Percentiles rank a stretch among this genome's conserved stretches.
phyloP scores from a whole-genome alignment of 2,329 filamentous ascomycete genomes.

The Curvularia lunata region DNA sequence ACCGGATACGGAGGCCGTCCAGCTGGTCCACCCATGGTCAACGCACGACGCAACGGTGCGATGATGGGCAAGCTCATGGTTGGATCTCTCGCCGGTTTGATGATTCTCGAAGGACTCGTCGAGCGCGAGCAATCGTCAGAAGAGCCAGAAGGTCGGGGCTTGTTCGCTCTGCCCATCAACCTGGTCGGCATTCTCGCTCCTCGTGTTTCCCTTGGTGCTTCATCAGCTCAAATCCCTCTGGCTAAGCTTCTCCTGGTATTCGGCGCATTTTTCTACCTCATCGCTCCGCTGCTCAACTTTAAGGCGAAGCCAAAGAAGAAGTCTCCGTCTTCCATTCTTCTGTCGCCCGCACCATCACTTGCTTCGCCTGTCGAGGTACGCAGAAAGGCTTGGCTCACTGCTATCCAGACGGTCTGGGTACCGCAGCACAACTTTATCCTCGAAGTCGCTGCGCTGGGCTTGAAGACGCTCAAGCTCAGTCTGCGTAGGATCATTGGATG shows the following conservation, averaged over 20 bases:
- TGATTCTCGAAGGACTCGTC: conserved; percentile 85
- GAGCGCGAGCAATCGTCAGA: conserved; percentile 63
- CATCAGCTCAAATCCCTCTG: conserved; percentile 51
- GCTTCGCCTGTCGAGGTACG: conserved; percentile 85
- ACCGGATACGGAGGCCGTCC: conserved; percentile 38
- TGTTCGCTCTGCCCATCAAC: conserved; percentile 53
- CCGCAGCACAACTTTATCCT: conserved; percentile 85
- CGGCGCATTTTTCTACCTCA: conserved; percentile 62
- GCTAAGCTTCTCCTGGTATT: conserved; percentile 60
- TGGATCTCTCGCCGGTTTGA: conserved; percentile 86
- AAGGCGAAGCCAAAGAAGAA: conserved; percentile 62
- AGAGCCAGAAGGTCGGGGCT: conserved; percentile 48
- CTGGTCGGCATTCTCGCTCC: conserved; percentile 40
- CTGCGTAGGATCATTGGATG: conserved; percentile 78
- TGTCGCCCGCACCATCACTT: conserved; percentile 68
- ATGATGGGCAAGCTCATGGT: conserved; percentile 83
- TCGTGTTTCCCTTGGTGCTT: conserved; percentile 40
- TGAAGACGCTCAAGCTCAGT: conserved; percentile 84
- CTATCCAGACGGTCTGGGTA: conserved; percentile 90
- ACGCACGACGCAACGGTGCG: conserved; percentile 55
- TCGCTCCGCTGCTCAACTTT: conserved; percentile 63
- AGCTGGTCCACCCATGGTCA: conserved; percentile 44
- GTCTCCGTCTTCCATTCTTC: conserved; percentile 48
- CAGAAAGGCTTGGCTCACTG: conserved; percentile 89
- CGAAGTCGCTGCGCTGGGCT: conserved; percentile 78